A percentile compares a stretch with the other conserved stretches of the same genome.
Evolutionary conservation across 306 rosid genomes (phyloP).

Genomic region (Ammopiptanthus mongolicus): DNA sequence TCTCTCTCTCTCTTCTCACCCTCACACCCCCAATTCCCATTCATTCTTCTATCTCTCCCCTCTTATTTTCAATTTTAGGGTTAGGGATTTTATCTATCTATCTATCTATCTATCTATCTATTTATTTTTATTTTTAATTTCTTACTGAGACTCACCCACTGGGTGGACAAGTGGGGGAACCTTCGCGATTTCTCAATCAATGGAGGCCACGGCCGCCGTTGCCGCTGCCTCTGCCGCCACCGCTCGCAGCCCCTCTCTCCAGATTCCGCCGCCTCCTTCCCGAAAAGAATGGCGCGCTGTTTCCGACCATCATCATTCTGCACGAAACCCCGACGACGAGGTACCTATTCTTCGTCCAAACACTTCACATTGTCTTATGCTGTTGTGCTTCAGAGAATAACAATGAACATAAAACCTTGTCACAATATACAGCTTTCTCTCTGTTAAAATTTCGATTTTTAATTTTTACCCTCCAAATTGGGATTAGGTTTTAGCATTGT

Average conservation of each 20-base stretch:
- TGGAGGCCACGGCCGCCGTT: slow-evolving; percentile 74
- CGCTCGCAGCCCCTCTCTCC: slow-evolving; percentile 57
- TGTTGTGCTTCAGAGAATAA: not conserved
- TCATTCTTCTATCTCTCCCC: not conserved
- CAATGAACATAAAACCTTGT: too few species aligned
- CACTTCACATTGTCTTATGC: slow-evolving; percentile 33
- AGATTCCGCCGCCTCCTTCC: slow-evolving; percentile 42
- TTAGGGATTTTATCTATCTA: slow-evolving; percentile 71
- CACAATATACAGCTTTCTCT: too few species aligned
- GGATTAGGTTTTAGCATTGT: slow-evolving; percentile 27
- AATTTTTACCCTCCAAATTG: not conserved
- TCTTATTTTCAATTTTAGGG: slow-evolving; percentile 35
- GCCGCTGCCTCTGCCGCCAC: slow-evolving; percentile 19
- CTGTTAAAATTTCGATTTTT: too few species aligned
- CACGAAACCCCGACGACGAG: slow-evolving; percentile 63
- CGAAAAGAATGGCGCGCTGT: slow-evolving; percentile 89
- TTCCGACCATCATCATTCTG: slow-evolving; percentile 71
- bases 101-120: too few species aligned
- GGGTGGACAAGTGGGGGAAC: too few species aligned
- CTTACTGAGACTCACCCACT: not conserved
- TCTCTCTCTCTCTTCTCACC: not conserved
- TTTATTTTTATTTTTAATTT: not conserved
- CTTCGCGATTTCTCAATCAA: slow-evolving; percentile 30
- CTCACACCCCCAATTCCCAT: not conserved
- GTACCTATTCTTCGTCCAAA: slow-evolving; percentile 37